phyloP scores from a whole-genome alignment of 352 stramenopile genomes.

The Phytophthora idaei region DNA sequence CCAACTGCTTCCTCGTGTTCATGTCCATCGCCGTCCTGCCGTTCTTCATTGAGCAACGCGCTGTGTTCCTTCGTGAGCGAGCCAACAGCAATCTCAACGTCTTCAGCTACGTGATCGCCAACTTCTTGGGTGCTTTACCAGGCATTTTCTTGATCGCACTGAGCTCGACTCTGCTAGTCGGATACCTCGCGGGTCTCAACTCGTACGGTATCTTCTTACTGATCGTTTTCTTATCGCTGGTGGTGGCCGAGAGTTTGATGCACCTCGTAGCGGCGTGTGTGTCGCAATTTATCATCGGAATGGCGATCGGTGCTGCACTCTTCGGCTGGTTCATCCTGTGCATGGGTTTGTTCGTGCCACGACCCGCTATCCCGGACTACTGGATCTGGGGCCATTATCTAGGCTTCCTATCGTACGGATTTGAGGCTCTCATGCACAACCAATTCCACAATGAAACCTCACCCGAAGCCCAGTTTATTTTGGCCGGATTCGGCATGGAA shows the following conservation, averaged over 20 bases:
- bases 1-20: constrained; percentile 90
- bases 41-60: constrained; percentile 85
- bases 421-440: constrained; percentile 80
- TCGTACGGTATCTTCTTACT: constrained; percentile 64
- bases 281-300: constrained; percentile 87
- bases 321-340: constrained; percentile 88
- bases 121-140: constrained; percentile 69
- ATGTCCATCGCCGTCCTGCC: constrained; percentile 90
- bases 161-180: constrained; percentile 52
- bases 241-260: constrained; percentile 81
- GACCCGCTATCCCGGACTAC: constrained; percentile 58
- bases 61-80: constrained; percentile 84
- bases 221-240: constrained; percentile 73
- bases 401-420: constrained; percentile 82
- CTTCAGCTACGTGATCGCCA: constrained; percentile 73
- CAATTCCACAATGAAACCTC: constrained; percentile 51
- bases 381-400: constrained; percentile 85
- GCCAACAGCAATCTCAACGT: constrained; percentile 61
- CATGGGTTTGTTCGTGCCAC: constrained; percentile 76
- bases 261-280: constrained; percentile 70
- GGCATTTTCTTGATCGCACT: constrained; percentile 68
- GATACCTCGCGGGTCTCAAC: constrained; percentile 52
- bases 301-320: constrained; percentile 69
- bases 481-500: constrained; percentile 52
- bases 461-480: constrained; percentile 23